These are phyloP conservation scores for Plenodomus biglobosus DNA, from an alignment of 2,329 filamentous ascomycete species.

Conservation along the genomic window DNA sequence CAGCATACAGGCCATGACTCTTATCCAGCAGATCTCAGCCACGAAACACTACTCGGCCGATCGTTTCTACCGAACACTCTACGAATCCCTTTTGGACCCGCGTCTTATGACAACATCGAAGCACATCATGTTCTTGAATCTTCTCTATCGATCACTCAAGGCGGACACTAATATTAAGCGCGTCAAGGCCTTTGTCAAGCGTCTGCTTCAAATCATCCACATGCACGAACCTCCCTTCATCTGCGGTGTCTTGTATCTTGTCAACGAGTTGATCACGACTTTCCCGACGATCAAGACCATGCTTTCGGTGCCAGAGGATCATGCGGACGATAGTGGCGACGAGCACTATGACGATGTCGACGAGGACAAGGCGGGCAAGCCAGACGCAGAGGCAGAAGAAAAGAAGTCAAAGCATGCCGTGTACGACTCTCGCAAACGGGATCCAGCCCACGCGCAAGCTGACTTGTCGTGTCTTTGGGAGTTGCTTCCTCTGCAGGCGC, in stretches of 20 bases:
- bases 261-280: slow-evolving; percentile 74
- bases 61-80: slow-evolving; percentile 91
- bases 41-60: slow-evolving; percentile 81
- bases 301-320: slow-evolving; percentile 68
- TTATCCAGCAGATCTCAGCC: slow-evolving; percentile 88
- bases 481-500: slow-evolving; percentile 72
- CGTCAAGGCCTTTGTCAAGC: slow-evolving; percentile 94
- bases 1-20: slow-evolving; percentile 88
- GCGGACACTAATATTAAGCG: slow-evolving; percentile 86
- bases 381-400: slow-evolving; percentile 20
- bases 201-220: slow-evolving; percentile 81
- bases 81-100: slow-evolving; percentile 91
- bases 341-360: slow-evolving; percentile 69
- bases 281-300: slow-evolving; percentile 81
- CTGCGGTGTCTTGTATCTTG: slow-evolving; percentile 87
- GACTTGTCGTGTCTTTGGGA: slow-evolving; percentile 94
- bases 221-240: slow-evolving; percentile 91
- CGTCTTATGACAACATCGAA: slow-evolving; percentile 88
- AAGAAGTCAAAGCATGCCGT: slow-evolving; percentile 17
- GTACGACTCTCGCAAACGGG: slow-evolving; percentile 88
- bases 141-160: slow-evolving; percentile 85
- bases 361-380: slow-evolving; percentile 40
- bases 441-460: slow-evolving; percentile 90
- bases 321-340: slow-evolving; percentile 74
- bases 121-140: slow-evolving; percentile 90